Base-by-base conservation (phyloP, 1,284 basidiomycete genomes). In the Cutaneotrichosporon cavernicola region DNA sequence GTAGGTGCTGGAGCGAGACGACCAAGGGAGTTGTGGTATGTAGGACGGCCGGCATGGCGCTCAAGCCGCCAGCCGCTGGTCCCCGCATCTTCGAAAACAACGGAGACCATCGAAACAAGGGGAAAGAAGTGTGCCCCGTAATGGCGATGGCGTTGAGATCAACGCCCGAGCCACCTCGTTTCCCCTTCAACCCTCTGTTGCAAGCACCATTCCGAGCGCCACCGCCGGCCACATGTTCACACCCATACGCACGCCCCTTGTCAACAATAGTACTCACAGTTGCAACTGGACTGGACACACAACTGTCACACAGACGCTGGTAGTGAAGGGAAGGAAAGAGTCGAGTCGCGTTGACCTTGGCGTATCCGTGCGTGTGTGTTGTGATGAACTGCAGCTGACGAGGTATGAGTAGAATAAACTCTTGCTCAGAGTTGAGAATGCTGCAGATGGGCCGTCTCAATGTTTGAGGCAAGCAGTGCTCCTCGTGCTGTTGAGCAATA, bases 381-480 rank as follows among this genome's bases (percentile, higher is more conserved):
- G 43, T 46, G 43, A 16, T 46, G 9, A n/a, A 46, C 43, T n/a
- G 43, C 6, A n/a, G 43, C 43, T 46, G 43, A 46, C 43, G 9
- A 46, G 43, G 43, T 46, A 46, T 46, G 43, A 46, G 43, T 46
- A 46, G 43, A 46, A 46, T 46, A 18, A 46, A 46, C 43, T 18
- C 43, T 46, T 46, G 2, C 14, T 18, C 14, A 46, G 43, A 18
- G 43, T 46, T 46, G 43, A 46, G 43, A n/a, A 46, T 46, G 38
- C 38, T 40, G 1, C 38, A 46, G 43, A 46, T 46, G 43, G 4
- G 18, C 43, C 16, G 5, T 36, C 34, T n/a, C 43, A 46, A 46
- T 46, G 43, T 46, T 46, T 46, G 43, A 46, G 16, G 43, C 43
- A 46, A 46, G 43, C 40, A n/a, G 43, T 46, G 40, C 43, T 21